Conservation (phyloP, 345 rosid species). For the Brassica cretica region DNA sequence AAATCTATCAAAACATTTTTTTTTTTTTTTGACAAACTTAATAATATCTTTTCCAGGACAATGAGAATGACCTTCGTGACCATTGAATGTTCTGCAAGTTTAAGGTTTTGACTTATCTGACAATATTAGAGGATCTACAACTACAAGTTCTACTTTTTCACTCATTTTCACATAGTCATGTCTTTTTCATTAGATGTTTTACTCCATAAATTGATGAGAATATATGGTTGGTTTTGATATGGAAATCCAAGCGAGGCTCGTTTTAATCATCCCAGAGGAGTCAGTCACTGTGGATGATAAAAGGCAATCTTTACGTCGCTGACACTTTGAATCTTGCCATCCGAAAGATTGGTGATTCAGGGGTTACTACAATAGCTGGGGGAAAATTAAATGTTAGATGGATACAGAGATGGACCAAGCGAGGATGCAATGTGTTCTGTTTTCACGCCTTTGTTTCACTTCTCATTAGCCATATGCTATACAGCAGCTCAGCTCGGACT, state of each 20-base stretch:
- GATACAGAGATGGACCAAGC: constrained; percentile 97
- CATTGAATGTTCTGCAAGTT: too few relatives aligned
- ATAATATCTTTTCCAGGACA: neutral
- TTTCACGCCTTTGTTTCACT: neutral
- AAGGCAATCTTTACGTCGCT: constrained; percentile 90
- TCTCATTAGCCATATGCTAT: neutral
- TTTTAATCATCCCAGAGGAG: constrained; percentile 93
- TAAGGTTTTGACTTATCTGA: too few relatives aligned
- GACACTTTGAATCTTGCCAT: constrained; percentile 88
- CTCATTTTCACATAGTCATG: too few relatives aligned
- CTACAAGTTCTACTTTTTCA: too few relatives aligned
- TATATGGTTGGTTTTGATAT: neutral
- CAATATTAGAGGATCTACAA: too few relatives aligned
- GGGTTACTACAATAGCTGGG: constrained; percentile 98
- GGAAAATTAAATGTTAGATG: constrained; percentile 83
- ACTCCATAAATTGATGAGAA: too few relatives aligned
- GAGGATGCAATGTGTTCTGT: neutral
- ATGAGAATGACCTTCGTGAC: too few relatives aligned
- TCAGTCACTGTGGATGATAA: constrained; percentile 80
- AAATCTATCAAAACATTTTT: neutral
- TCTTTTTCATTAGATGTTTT: too few relatives aligned
- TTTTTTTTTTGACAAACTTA: too few relatives aligned
- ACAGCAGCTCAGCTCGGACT: constrained; percentile 44
- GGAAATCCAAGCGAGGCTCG: constrained; percentile 94
- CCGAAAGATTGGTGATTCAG: constrained; percentile 90